Percentiles rank a stretch among this genome's conserved stretches.
phyloP scores from a whole-genome alignment of 2,329 filamentous ascomycete species.

The Thelonectria blattea region DNA sequence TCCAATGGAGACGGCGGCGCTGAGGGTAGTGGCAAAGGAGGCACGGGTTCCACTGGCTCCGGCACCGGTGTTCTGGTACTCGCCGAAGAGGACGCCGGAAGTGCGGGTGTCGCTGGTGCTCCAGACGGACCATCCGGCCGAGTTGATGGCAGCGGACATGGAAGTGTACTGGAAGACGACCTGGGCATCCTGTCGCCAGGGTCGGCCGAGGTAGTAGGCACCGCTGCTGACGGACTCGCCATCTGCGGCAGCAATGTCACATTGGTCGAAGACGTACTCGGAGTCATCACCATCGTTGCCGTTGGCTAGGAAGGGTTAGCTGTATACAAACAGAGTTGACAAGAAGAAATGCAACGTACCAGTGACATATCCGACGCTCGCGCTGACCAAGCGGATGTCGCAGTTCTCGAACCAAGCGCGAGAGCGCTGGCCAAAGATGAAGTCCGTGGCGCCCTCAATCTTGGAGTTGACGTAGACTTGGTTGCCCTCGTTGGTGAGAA shows the following conservation, averaged over 20 bases:
- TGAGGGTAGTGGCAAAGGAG: conserved; percentile 13
- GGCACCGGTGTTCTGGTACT: conserved; percentile 64
- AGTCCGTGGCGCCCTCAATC: conserved; percentile 57
- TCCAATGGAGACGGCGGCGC: conserved; percentile 1
- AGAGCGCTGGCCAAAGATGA: conserved; percentile 54
- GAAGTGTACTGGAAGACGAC: conserved; percentile 57
- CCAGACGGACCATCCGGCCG: conserved; percentile 65
- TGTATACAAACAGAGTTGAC: rapidly evolving
- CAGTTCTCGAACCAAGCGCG: conserved; percentile 52
- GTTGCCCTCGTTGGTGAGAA: conserved; percentile 52
- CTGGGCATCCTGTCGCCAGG: conserved; percentile 54
- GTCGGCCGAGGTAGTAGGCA: conserved; percentile 55
- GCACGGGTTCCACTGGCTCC: conserved; percentile 56
- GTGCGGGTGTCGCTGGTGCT: conserved; percentile 53
- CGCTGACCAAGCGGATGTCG: conserved; percentile 47
- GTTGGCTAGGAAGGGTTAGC: conserved; percentile 42
- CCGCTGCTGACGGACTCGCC: conserved; percentile 47
- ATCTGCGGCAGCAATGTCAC: conserved; percentile 47
- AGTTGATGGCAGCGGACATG: conserved; percentile 63
- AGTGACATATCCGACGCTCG: conserved; percentile 49
- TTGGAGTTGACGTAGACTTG: conserved; percentile 54
- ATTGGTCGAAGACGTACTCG: conserved; percentile 55
- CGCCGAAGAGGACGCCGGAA: conserved; percentile 59
- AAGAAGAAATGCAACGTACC: conserved; percentile 39
- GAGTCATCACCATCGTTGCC: conserved; percentile 43